Evolutionary conservation across 2,329 filamentous ascomycete species (phyloP), one percentile per base, ranked within the genome.

Genomic region (Huntiella abstrusa): DNA sequence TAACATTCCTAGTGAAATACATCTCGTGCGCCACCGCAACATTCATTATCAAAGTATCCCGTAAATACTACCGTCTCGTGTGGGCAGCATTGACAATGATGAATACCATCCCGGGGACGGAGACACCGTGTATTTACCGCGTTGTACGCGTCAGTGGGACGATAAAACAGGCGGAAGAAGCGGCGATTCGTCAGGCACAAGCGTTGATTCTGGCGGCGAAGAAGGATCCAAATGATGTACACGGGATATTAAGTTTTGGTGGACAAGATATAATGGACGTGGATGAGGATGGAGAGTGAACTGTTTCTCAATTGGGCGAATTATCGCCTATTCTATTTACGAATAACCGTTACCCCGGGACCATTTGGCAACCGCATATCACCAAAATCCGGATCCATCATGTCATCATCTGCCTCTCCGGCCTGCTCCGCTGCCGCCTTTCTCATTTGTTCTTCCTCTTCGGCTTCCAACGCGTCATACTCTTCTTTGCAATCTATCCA

Each of bases 401-500:
- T 48, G 22, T 19, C 39, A 12, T 57, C 55, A 10, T 51, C 51
- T 15, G 54, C 51, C n/a, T 54, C 51, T 16, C 42, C 62, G 10
- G 8, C 52, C 51, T 22, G 50, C 37, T 45, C 58, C 46, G 59
- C 54, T 36, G 59, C 56, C 10, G 60, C 52, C 34, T 72, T 77
- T 33, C 74, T 75, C 61, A 92, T 82, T 54, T 82, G 78, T 56
- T 87, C 83, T 66, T 79, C 77, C 46, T 80, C 73, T 56, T 75
- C 74, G 49, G 70, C 67, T 66, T 96, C 91, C 50, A 77, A 64
- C 54, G 80, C 78, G 60, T 98, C 91, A 56, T 84, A 85, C 53
- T 81, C 84, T 12, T 87, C 87, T 58, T 87, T 91, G 36, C 79
- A 71, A 62, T 96, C 88, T 32, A 98, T 66, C 91, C 91, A 98